Conservation (phyloP, 768 basidiomycete genomes). For the Russula ochroleuca region DNA sequence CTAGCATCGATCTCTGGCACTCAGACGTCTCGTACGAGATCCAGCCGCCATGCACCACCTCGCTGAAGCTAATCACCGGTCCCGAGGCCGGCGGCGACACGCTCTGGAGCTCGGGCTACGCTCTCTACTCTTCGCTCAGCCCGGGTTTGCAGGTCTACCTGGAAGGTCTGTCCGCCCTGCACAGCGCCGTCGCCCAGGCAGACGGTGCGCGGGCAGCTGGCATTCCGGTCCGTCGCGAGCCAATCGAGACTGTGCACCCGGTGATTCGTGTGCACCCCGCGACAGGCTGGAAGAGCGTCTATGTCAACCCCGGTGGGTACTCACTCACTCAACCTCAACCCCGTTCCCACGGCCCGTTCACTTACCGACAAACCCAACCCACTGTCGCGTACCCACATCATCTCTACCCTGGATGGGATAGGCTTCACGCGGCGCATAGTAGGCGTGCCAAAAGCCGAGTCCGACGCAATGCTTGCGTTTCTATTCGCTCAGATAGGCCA, state of each 20-base stretch:
- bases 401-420: conserved; percentile 27
- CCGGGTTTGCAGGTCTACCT: conserved; percentile 53
- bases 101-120: conserved; percentile 39
- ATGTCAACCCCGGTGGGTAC: conserved; percentile 65
- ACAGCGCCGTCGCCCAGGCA: conserved; percentile 49
- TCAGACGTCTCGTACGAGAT: conserved; percentile 80
- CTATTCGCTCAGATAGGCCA: conserved; percentile 67
- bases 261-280: conserved; percentile 80
- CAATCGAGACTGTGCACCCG: conserved; percentile 50
- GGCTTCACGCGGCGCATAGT: conserved; percentile 79
- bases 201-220: conserved; percentile 16
- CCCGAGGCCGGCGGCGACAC: conserved; percentile 53
- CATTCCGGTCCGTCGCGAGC: conserved; percentile 21
- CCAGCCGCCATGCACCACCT: conserved; percentile 77
- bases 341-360: neutral
- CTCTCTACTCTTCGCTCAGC: conserved; percentile 57
- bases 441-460: conserved; percentile 76
- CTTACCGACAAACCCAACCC: neutral
- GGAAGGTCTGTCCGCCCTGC: conserved; percentile 53
- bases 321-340: neutral
- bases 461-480: conserved; percentile 66
- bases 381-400: neutral
- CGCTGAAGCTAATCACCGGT: conserved; percentile 65
- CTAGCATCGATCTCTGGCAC: conserved; percentile 77
- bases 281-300: conserved; percentile 81